Evolutionary conservation across 192 early-diverging fungal species (phyloP).

Genomic region (Chytriomyces sp.): DNA sequence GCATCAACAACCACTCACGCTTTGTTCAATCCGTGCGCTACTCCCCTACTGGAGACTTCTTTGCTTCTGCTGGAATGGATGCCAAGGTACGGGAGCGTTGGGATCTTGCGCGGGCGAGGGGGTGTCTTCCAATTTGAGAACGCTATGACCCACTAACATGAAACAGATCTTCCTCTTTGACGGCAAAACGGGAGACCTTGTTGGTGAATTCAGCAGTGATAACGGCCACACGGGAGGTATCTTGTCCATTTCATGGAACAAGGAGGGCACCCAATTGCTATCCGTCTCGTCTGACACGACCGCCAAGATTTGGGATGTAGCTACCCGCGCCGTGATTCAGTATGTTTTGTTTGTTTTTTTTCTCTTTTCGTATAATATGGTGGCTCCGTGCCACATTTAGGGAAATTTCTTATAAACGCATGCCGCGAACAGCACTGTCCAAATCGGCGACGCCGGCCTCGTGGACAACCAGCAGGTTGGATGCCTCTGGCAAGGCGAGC

Average conservation of each 20-base stretch:
- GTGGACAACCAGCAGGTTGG: slow-evolving; percentile 91
- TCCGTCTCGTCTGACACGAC: slow-evolving; percentile 87
- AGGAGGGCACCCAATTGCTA: slow-evolving; percentile 73
- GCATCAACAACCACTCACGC: slow-evolving; percentile 76
- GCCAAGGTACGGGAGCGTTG: slow-evolving; percentile 60
- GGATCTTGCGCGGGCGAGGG: not conserved
- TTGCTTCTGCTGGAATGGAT: slow-evolving; percentile 85
- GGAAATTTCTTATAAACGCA: not conserved
- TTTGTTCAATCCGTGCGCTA: slow-evolving; percentile 92
- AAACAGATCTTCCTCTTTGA: slow-evolving; percentile 84
- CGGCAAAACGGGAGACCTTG: slow-evolving; percentile 81
- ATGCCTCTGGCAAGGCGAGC: slow-evolving; percentile 79
- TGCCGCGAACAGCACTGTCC: slow-evolving; percentile 20
- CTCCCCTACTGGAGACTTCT: slow-evolving; percentile 75
- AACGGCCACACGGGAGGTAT: slow-evolving; percentile 78
- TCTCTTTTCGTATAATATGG: too few species aligned
- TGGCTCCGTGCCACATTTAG: slow-evolving; percentile 4
- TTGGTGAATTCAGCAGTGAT: slow-evolving; percentile 27
- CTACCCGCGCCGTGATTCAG: slow-evolving; percentile 64
- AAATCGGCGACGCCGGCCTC: slow-evolving; percentile 22
- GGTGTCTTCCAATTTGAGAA: too few species aligned
- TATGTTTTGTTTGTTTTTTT: slow-evolving; percentile 35
- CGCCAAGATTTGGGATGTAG: slow-evolving; percentile 90
- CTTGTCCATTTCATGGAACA: slow-evolving; percentile 85
- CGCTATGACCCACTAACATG: too few species aligned